Base-by-base conservation (phyloP, 2,329 filamentous ascomycete species). In the Penicillium sp. region DNA sequence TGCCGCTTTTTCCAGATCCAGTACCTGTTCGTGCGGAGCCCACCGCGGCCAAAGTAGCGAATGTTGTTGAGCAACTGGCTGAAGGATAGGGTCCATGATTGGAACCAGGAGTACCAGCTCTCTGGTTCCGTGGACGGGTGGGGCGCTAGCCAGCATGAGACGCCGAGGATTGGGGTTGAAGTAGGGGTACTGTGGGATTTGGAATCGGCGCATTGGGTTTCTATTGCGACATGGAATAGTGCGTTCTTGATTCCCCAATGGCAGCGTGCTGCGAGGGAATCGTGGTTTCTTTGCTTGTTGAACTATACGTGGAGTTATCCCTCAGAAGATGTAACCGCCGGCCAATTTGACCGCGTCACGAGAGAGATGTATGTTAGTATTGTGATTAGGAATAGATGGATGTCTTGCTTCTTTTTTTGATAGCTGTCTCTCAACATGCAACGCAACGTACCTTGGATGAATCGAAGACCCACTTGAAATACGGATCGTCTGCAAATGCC, bases 1-100 rank as follows among this genome's bases (percentile, higher is more conserved):
- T 91, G 88, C 4, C 82, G 79, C n/a, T 78, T 78, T 66, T 90
- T 90, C 87, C 87, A 90, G 65, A 90, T 88, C 73, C 84, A 88
- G 67, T 90, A 90, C 11, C 88, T 81, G 71, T 83, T 67, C 36
- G 84, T 82, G 56, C 82, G 85, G 4, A 91, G 75, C 0, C 88
- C 88, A 9, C 88, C 88, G 2, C 84, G 82, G 0, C 88, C 88
- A 11, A 63, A 56, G 58, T 87, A 86, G 67, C 78, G 80, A 9
- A 88, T 63, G 61, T 90, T 90, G 79, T 88, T 89, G 10, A 78
- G 71, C 11, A 87, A 73, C 65, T 91, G 88, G 35, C 79, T 78
- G 47, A 83, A 70, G 75, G 84, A 89, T 7, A 90, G 75, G 11
- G 78, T 73, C 85, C 87, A 90, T 46, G 73, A 75, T 56, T 87